Evolutionary conservation across 176 grass and related monocot genomes (phyloP).

Genomic region (Alopecurus myosuroides): DNA sequence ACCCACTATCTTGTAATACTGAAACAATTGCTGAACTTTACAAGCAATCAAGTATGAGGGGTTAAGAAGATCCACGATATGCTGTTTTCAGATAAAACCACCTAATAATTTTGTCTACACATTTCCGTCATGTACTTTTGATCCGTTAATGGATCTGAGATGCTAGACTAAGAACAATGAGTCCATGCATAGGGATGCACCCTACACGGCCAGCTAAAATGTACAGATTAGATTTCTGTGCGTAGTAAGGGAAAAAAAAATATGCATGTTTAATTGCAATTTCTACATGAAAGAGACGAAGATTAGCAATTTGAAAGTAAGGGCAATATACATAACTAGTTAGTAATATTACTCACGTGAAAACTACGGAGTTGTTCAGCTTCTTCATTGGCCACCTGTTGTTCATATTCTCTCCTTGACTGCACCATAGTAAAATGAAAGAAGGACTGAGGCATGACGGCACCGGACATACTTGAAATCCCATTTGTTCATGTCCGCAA

Average conservation of each 20-base stretch:
- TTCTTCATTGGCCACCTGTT: slow-evolving; percentile 78
- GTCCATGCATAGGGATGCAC: background rate
- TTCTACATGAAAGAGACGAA: background rate
- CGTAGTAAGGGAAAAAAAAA: background rate
- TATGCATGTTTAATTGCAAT: background rate
- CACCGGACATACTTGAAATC: background rate
- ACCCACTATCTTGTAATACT: background rate
- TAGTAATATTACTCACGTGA: slow-evolving; percentile 47
- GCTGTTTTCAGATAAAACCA: background rate
- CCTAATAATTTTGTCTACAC: background rate
- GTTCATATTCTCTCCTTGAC: slow-evolving; percentile 87
- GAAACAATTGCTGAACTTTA: background rate
- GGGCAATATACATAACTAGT: background rate
- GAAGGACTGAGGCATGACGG: background rate
- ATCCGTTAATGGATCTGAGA: background rate
- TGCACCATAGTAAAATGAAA: slow-evolving; percentile 33
- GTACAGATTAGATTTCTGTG: background rate
- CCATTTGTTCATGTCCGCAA: background rate
- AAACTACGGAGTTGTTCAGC: slow-evolving; percentile 79
- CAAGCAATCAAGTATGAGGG: background rate
- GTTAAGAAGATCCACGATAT: background rate
- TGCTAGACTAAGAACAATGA: background rate
- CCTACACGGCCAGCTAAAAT: background rate
- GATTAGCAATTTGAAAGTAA: background rate
- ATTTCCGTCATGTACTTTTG: background rate